Evolutionary conservation across 2,329 filamentous ascomycete genomes (phyloP).

Genomic region (Fusarium globosum): DNA sequence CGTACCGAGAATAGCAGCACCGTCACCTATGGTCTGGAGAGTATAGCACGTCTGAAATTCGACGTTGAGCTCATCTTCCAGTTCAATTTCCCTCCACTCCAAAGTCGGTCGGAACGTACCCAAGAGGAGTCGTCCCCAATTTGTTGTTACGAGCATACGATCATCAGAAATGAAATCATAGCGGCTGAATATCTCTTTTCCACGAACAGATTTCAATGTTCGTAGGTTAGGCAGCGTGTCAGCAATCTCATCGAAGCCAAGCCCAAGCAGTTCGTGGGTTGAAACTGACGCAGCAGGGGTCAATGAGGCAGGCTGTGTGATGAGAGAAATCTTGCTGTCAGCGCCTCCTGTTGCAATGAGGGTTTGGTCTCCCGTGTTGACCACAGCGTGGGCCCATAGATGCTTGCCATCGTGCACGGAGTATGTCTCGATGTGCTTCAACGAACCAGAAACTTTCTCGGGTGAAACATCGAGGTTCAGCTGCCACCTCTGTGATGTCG

Average conservation of each 20-base stretch:
- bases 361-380: conserved; percentile 46
- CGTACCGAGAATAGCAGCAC: conserved; percentile 61
- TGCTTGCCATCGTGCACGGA: conserved; percentile 86
- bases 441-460: conserved; percentile 33
- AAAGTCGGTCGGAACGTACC: conserved; percentile 51
- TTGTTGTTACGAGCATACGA: conserved; percentile 67
- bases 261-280: conserved; percentile 25
- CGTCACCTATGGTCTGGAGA: conserved; percentile 53
- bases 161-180: conserved; percentile 71
- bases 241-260: conserved; percentile 51
- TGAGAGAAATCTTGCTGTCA: conserved; percentile 75
- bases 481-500: conserved; percentile 79
- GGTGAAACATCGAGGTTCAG: conserved; percentile 53
- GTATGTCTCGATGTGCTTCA: conserved; percentile 67
- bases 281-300: background rate
- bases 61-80: conserved; percentile 48
- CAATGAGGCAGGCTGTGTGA: conserved; percentile 39
- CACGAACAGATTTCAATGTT: conserved; percentile 36
- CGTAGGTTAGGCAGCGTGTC: conserved; percentile 21
- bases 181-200: conserved; percentile 64
- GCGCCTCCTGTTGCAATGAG: conserved; percentile 82
- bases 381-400: conserved; percentile 79
- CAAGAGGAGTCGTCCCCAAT: conserved; percentile 68
- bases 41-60: conserved; percentile 62
- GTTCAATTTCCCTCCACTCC: conserved; percentile 57